Evolutionary conservation across 106 monocot species (phyloP).

Genomic region (Alisma plantagoaquatica): DNA sequence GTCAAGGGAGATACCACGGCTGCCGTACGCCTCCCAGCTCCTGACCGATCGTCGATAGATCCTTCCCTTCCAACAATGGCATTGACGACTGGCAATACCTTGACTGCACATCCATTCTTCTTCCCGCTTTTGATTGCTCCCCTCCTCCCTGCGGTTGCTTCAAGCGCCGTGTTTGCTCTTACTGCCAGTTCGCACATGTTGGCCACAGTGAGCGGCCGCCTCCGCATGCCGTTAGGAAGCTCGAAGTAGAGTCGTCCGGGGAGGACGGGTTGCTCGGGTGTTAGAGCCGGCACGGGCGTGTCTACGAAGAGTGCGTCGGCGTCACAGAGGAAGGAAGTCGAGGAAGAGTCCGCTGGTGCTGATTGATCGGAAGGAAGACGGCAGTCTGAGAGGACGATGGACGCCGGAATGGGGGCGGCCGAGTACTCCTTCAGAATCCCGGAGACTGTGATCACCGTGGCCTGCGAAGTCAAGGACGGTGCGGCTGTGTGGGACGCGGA

Average conservation of each 20-base stretch:
- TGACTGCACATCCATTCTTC: slow-evolving; percentile 5
- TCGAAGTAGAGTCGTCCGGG: slow-evolving; percentile 22
- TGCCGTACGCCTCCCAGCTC: too few relatives aligned
- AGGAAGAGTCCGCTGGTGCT: background rate
- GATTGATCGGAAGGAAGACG: slow-evolving; percentile 8
- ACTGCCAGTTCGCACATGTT: slow-evolving; percentile 17
- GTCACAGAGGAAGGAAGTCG: slow-evolving; percentile 15
- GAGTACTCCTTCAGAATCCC: too few relatives aligned
- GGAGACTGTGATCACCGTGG: too few relatives aligned
- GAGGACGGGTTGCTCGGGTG: slow-evolving; percentile 7
- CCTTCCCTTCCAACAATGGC: background rate
- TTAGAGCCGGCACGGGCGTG: slow-evolving; percentile 9
- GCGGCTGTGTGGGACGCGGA: too few relatives aligned
- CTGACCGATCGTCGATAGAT: too few relatives aligned
- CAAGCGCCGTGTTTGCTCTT: slow-evolving; percentile 13
- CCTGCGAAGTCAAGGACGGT: too few relatives aligned
- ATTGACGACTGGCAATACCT: background rate
- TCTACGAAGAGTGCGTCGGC: slow-evolving; percentile 14
- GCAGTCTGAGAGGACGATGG: slow-evolving; percentile 6
- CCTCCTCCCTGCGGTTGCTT: background rate
- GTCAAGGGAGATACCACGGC: too few relatives aligned
- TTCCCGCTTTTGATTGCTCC: background rate
- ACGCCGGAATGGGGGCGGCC: too few relatives aligned
- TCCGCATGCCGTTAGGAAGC: slow-evolving; percentile 9
- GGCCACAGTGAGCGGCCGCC: background rate